Percentiles rank a stretch among this genome's conserved stretches.
Evolutionary conservation across 2,329 filamentous ascomycete genomes (phyloP).

Genomic region (Colletotrichum neosansevieriae): DNA sequence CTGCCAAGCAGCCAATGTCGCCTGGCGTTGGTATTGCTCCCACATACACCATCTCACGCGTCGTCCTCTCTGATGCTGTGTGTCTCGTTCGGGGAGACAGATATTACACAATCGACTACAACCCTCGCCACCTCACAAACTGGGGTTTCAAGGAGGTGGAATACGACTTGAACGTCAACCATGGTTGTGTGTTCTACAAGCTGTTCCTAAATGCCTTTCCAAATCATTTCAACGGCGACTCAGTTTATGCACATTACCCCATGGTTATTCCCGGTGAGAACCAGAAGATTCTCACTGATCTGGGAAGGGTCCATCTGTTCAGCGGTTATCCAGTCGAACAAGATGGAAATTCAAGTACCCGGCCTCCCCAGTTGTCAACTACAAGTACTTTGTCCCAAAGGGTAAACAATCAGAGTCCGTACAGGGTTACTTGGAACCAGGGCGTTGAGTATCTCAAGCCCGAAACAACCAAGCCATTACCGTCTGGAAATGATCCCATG

Average conservation of each 20-base stretch:
- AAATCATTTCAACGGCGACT: constrained; percentile 81
- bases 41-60: constrained; percentile 81
- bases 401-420: constrained; percentile 69
- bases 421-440: constrained; percentile 74
- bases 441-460: constrained; percentile 72
- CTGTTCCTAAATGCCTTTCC: constrained; percentile 84
- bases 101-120: constrained; percentile 84
- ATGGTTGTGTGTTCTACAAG: constrained; percentile 89
- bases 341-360: no score
- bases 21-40: constrained; percentile 81
- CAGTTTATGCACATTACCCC: constrained; percentile 86
- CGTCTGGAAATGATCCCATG: constrained; percentile 68
- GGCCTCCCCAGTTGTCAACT: no score
- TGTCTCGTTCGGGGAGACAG: constrained; percentile 83
- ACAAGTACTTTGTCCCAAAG: constrained; percentile 42
- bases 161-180: constrained; percentile 79
- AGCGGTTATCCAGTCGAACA: constrained; percentile 55
- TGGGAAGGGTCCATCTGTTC: constrained; percentile 77
- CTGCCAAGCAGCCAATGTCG: constrained; percentile 78
- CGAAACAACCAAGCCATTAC: constrained; percentile 55
- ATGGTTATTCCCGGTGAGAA: constrained; percentile 79
- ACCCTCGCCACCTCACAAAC: constrained; percentile 80
- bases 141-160: constrained; percentile 85
- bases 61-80: constrained; percentile 82
- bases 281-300: constrained; percentile 73